Base-by-base conservation (phyloP, 768 basidiomycete genomes). In the Hirschioporus abietinus region DNA sequence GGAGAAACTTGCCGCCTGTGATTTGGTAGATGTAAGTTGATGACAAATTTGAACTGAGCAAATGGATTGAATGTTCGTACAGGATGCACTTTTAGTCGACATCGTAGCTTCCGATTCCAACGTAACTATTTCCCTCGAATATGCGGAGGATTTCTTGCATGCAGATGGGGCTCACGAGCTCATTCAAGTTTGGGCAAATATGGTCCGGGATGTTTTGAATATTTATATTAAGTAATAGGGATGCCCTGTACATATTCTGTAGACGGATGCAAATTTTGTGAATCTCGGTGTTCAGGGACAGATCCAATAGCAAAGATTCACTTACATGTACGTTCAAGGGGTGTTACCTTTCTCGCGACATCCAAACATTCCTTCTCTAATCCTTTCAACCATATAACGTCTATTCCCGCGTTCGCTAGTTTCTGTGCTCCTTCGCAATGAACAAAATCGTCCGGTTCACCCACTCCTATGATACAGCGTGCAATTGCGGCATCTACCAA, bases 371-470 rank as follows among this genome's bases (percentile, higher is more conserved):
- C 85, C 42, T 88, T 82, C 72, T 94, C 92, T 58, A 97, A 74
- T 1, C 87, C 90, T 26, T 80, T 80, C 23, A 93, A 68, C 86
- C 92, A 90, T n/a, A 90, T 72, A 0, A 97, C 85, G 60, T 90
- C 84, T 5, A 94, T 81, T 4, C 90, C 93, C 7, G 86, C 88
- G 26, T 88, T 83, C 72, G 77, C 83, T 70, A 98, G 74, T 71
- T 85, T 87, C 68, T 80, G 81, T 4, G 92, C 91, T 7, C 96
- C 96, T 76, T 96, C 91, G 73, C 96, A 99, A 10, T 86, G 82
- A 15, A 99, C 96, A 74, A 98, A 99, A 76, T 99, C 96, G 65
- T 86, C 86, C 2, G 96, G 96, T 76, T 99, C 96, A 67, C 87
- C 84, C 1, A 89, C 94, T 1, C 96, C 96, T 59, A 99, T 90